Base-by-base conservation (phyloP, 2,329 filamentous ascomycete species). In the Penicillium digitatum region DNA sequence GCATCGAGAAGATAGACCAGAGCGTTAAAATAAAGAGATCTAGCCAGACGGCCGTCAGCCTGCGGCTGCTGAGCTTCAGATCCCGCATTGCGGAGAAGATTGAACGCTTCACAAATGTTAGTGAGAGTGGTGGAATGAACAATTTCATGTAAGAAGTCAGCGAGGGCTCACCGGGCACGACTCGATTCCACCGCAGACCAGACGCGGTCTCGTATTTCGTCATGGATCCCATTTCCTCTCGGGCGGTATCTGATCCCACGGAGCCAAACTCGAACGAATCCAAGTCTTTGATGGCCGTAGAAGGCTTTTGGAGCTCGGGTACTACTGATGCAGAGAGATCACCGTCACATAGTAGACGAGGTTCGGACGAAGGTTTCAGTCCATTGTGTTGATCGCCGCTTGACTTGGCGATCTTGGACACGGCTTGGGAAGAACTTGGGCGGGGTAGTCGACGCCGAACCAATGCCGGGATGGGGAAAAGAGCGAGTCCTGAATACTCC, bases 1-100 rank as follows among this genome's bases (percentile, higher is more conserved):
- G 69, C 72, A 40, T 72, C 68, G 14, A 75, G 66, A 6, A 75
- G 63, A 49, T 75, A 75, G 9, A 71, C 61, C n/a, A 75, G 37
- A 1, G 71, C 71, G 56, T 68, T 69, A 32, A 76, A 66, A 38
- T 70, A 72, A 14, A 74, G 64, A 2, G 67, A 69, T 9, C 72
- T 67, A 40, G 68, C 62, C 9, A 74, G 63, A n/a, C 60, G 63
- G 20, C 56, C 61, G 53, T 74, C 72, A 9, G 69, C 59, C 2
- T 65, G 61, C 11, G 63, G 52, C 48, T 67, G 68, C 54, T 73
- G 70, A 1, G 67, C 69, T 59, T 75, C 72, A 26, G 64, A 67
- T 3, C 67, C 62, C 18, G 71, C 70, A 61, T 67, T 72, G 14
- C 68, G 69, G 24, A 75, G 66, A 40, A 74, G 65, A 40, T 65